Conservation (phyloP, 768 basidiomycete species). For the Lepiota subincarnata region DNA sequence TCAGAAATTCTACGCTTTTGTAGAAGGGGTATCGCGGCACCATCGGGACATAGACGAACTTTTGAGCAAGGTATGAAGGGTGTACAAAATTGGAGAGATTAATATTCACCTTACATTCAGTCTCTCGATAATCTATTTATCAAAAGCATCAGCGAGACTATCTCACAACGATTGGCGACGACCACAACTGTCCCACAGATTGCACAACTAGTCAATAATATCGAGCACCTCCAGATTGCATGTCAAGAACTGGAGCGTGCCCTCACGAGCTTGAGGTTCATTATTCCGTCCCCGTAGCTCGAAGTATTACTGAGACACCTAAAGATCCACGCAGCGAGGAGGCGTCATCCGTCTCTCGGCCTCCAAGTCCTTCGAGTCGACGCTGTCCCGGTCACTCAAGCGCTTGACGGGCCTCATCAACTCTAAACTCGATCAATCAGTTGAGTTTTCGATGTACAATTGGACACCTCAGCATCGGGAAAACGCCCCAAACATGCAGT, state of each 20-base stretch:
- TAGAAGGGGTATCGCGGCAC: conserved; percentile 91
- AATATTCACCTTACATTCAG: conserved; percentile 33
- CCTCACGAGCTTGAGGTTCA: conserved; percentile 76
- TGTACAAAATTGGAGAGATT: neutral
- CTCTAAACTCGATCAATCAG: conserved; percentile 93
- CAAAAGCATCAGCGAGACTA: conserved; percentile 69
- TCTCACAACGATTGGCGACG: conserved; percentile 66
- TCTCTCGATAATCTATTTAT: conserved; percentile 83
- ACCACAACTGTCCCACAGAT: conserved; percentile 86
- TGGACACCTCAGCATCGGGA: conserved; percentile 78
- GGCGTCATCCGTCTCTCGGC: conserved; percentile 72
- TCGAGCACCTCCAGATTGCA: conserved; percentile 87
- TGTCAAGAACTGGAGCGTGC: conserved; percentile 83
- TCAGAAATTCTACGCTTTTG: conserved; percentile 93
- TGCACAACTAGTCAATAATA: conserved; percentile 87
- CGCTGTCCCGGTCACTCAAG: conserved; percentile 62
- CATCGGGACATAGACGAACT: conserved; percentile 91
- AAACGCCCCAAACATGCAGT: conserved; percentile 84
- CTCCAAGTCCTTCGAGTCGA: conserved; percentile 59
- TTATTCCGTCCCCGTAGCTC: neutral
- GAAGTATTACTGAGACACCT: neutral
- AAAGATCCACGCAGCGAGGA: conserved; percentile 78
- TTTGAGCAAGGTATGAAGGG: conserved; percentile 65
- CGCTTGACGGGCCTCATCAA: conserved; percentile 82
- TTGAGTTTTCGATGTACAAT: conserved; percentile 92